Percentiles rank a stretch among this genome's conserved stretches.
These are phyloP conservation scores for Ceratobasidium papillatum DNA, from an alignment of 1,284 basidiomycete species.

Conservation along the genomic window DNA sequence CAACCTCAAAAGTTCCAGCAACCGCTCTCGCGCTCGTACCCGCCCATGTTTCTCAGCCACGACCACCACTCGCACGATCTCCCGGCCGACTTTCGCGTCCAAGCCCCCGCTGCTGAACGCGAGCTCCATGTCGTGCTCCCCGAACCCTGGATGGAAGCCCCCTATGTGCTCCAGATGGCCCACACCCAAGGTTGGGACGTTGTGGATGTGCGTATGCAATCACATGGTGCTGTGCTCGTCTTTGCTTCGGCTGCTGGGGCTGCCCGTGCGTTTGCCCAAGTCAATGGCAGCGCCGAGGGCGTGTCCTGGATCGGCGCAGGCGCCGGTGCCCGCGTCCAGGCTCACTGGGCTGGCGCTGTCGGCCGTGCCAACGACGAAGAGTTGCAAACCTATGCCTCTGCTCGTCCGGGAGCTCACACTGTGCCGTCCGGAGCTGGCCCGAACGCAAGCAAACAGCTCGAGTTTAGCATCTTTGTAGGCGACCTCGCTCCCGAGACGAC, in stretches of 20 bases:
- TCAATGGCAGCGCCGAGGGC: conserved; percentile 60
- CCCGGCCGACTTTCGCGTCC: conserved; percentile 5
- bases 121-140: conserved; percentile 80
- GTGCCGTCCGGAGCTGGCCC: conserved; percentile 28
- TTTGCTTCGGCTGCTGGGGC: conserved; percentile 79
- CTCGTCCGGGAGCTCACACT: not conserved
- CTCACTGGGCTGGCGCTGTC: conserved; percentile 47
- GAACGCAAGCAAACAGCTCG: conserved; percentile 49
- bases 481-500: conserved; percentile 89
- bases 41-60: not conserved
- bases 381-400: not conserved
- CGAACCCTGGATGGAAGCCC: conserved; percentile 92
- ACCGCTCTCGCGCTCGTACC: not conserved
- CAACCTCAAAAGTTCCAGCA: not conserved
- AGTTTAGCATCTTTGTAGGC: conserved; percentile 91
- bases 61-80: not conserved
- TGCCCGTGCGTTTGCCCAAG: conserved; percentile 72
- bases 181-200: conserved; percentile 46
- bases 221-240: conserved; percentile 62
- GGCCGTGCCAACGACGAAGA: conserved; percentile 32
- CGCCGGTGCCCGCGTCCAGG: conserved; percentile 55
- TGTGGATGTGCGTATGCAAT: conserved; percentile 33
- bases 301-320: conserved; percentile 56
- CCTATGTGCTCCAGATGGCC: conserved; percentile 79
- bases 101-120: conserved; percentile 7